Conservation (phyloP, 192 early-diverging fungal genomes). For the Coemansia sp. region DNA sequence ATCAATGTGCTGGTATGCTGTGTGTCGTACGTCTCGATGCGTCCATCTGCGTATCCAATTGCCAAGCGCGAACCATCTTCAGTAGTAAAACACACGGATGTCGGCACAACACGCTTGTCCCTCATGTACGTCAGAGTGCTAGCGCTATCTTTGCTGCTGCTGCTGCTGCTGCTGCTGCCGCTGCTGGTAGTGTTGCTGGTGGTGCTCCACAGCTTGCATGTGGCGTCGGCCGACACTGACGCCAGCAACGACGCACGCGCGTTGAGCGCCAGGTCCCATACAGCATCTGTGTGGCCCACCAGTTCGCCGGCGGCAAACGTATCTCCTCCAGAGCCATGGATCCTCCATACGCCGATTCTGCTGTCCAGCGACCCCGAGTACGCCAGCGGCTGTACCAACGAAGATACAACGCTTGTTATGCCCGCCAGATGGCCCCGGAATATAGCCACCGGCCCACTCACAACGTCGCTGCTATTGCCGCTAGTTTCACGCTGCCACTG, state of each 20-base stretch:
- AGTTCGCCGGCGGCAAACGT: slow-evolving; percentile 29
- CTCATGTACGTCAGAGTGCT: background rate
- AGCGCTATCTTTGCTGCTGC: background rate
- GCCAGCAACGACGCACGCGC: slow-evolving; percentile 21
- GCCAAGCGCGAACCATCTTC: slow-evolving; percentile 11
- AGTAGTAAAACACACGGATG: slow-evolving; percentile 17
- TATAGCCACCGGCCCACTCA: slow-evolving; percentile 15
- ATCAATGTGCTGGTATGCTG: slow-evolving; percentile 9
- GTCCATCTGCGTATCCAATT: slow-evolving; percentile 19
- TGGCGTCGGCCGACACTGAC: slow-evolving; percentile 40
- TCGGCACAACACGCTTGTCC: background rate
- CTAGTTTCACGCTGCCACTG: background rate
- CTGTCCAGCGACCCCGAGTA: slow-evolving; percentile 51
- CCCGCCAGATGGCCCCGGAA: slow-evolving; percentile 47
- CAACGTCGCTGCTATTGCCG: background rate
- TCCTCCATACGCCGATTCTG: slow-evolving; percentile 33
- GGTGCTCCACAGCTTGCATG: slow-evolving; percentile 38
- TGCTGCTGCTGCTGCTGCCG: background rate
- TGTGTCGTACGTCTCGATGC: background rate
- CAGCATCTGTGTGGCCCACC: slow-evolving; percentile 33
- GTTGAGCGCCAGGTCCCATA: slow-evolving; percentile 46
- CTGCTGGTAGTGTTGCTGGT: background rate
- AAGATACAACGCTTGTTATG: slow-evolving; percentile 33
- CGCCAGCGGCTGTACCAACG: slow-evolving; percentile 9
- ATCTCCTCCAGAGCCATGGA: background rate